Percentiles rank a stretch among this genome's conserved stretches.
These are phyloP conservation scores for Skeletonema menzelii DNA, from an alignment of 108 stramenopile genomes.

Conservation along the genomic window DNA sequence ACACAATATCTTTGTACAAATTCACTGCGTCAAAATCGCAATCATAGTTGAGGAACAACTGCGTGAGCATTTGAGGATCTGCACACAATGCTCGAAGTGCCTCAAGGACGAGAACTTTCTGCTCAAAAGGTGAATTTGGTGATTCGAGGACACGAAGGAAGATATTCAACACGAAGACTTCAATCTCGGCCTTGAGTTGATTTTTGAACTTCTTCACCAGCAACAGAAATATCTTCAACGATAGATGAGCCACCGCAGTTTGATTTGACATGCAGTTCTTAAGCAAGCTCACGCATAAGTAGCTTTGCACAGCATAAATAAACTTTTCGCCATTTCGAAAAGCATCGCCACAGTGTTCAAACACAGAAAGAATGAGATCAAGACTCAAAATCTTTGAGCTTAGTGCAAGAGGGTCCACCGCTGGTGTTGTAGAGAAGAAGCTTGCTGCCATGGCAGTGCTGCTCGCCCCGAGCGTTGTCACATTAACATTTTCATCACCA, in stretches of 20 bases:
- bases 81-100: conserved; percentile 87
- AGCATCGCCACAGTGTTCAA: conserved; percentile 83
- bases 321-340: conserved; percentile 89
- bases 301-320: conserved; percentile 89
- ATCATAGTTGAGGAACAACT: conserved; percentile 99
- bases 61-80: conserved; percentile 86
- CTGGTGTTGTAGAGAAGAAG: conserved; percentile 42
- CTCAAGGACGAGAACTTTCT: conserved; percentile 95
- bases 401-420: conserved; percentile 81
- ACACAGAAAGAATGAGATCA: conserved; percentile 86
- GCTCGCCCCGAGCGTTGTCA: conserved; percentile 1
- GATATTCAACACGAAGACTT: conserved; percentile 96
- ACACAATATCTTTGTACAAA: conserved; percentile 93
- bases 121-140: conserved; percentile 92
- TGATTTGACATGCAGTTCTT: conserved; percentile 96
- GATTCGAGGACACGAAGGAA: conserved; percentile 95
- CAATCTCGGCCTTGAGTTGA: conserved; percentile 93
- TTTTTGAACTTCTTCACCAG: conserved; percentile 93
- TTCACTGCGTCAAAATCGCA: conserved; percentile 94
- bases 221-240: conserved; percentile 93
- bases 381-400: conserved; percentile 90
- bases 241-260: conserved; percentile 90
- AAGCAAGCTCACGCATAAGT: conserved; percentile 91
- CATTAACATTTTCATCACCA: conserved; percentile 56
- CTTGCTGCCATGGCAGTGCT: conserved; percentile 17